Conservation (phyloP, 495 filamentous ascomycete genomes). For the Haplographium delicatum region DNA sequence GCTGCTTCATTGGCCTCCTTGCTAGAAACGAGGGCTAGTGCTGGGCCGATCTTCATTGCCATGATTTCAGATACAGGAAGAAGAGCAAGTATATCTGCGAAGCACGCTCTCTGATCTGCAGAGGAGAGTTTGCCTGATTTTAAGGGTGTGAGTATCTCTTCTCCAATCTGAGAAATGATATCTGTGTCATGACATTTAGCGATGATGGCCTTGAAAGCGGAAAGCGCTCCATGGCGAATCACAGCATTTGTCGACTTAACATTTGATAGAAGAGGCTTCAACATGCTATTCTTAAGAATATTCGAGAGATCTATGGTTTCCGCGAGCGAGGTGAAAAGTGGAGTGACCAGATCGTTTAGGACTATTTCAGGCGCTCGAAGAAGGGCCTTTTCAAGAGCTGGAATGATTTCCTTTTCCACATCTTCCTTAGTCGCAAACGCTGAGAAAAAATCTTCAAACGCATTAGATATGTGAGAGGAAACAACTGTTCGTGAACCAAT, state of each 20-base stretch:
- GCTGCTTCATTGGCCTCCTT: constrained; percentile 88
- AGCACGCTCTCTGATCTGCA: constrained; percentile 72
- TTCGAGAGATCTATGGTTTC: constrained; percentile 69
- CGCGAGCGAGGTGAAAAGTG: constrained; percentile 64
- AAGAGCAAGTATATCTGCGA: constrained; percentile 69
- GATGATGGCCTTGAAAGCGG: constrained; percentile 61
- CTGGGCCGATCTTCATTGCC: constrained; percentile 59
- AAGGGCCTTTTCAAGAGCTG: constrained; percentile 81
- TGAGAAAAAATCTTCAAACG: constrained; percentile 76
- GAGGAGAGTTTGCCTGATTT: constrained; percentile 75
- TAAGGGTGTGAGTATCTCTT: constrained; percentile 72
- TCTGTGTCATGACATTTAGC: constrained; percentile 52
- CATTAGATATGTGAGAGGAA: constrained; percentile 64
- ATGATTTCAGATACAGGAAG: constrained; percentile 51
- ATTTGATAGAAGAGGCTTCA: constrained; percentile 82
- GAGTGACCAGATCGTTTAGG: constrained; percentile 66
- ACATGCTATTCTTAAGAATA: constrained; percentile 57
- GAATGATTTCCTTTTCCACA: constrained; percentile 66
- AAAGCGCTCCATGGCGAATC: constrained; percentile 70
- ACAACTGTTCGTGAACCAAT: constrained; percentile 70
- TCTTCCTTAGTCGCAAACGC: constrained; percentile 72
- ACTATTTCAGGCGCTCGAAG: constrained; percentile 87
- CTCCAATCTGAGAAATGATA: constrained; percentile 56
- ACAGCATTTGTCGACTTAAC: constrained; percentile 78
- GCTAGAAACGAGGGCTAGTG: constrained; percentile 54